Evolutionary conservation across 495 filamentous ascomycete species (phyloP).

Genomic region (Cercophora newfieldiana): DNA sequence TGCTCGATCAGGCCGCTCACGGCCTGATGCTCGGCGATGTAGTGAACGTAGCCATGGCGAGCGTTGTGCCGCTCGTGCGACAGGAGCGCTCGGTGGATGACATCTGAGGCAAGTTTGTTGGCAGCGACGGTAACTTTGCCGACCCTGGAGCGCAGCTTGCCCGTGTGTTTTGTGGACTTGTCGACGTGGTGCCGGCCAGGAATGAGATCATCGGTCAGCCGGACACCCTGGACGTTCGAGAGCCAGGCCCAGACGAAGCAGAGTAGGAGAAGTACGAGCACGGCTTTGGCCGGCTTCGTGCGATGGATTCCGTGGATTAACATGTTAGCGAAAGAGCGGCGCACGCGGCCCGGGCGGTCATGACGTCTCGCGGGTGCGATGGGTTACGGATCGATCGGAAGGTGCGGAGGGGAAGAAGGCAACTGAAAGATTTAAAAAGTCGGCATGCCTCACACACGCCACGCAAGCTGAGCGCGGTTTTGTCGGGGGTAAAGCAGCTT

Average conservation of each 20-base stretch:
- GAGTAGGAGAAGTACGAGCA: slow-evolving; percentile 20
- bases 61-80: slow-evolving; percentile 28
- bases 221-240: slow-evolving; percentile 13
- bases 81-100: slow-evolving; percentile 27
- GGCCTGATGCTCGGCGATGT: slow-evolving; percentile 25
- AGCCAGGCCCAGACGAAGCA: slow-evolving; percentile 21
- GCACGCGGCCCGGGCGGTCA: slow-evolving; percentile 17
- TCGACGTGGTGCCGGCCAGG: neutral
- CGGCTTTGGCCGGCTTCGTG: slow-evolving; percentile 17
- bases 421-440: neutral
- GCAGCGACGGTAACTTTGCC: slow-evolving; percentile 30
- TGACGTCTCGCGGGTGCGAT: slow-evolving; percentile 12
- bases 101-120: slow-evolving; percentile 25
- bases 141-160: slow-evolving; percentile 12
- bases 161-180: neutral
- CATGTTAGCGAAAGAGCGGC: slow-evolving; percentile 17
- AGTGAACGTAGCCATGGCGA: slow-evolving; percentile 28
- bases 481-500: neutral
- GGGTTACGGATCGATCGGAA: neutral
- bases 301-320: slow-evolving; percentile 13
- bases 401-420: neutral
- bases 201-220: slow-evolving; percentile 15
- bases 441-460: neutral
- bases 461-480: neutral
- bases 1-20: slow-evolving; percentile 30